phyloP scores from a whole-genome alignment of 2,329 filamentous ascomycete species.

The Phialemonium atrogriseum region DNA sequence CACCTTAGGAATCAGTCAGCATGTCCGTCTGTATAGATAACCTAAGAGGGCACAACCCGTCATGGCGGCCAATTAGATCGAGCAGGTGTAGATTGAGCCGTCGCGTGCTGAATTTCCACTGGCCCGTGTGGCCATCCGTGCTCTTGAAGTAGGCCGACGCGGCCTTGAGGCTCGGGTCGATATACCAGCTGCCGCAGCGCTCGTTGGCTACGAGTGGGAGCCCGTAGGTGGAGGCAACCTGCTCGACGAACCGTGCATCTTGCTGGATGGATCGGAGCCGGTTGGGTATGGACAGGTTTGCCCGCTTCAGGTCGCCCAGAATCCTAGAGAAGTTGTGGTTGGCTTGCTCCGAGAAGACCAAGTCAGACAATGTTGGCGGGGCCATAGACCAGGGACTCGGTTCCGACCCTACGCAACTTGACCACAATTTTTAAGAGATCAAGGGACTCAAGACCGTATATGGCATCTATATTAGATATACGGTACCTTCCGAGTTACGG shows the following conservation, averaged over 20 bases:
- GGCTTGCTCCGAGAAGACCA: conserved; percentile 41
- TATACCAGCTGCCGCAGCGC: conserved; percentile 94
- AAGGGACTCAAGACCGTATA: too few relatives aligned
- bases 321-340: conserved; percentile 61
- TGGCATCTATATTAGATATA: too few relatives aligned
- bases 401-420: background rate
- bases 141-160: conserved; percentile 94
- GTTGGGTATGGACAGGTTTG: conserved; percentile 71
- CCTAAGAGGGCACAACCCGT: too few relatives aligned
- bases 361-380: conserved; percentile 26
- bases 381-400: conserved; percentile 11
- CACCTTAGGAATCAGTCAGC: conserved; percentile 36
- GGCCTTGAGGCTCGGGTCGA: conserved; percentile 53
- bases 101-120: conserved; percentile 84
- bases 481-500: too few relatives aligned
- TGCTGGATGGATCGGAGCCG: conserved; percentile 69
- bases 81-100: conserved; percentile 79
- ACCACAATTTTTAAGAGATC: too few relatives aligned
- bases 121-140: conserved; percentile 85
- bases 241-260: conserved; percentile 67
- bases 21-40: too few relatives aligned
- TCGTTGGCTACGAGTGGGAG: conserved; percentile 85
- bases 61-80: conserved; percentile 52
- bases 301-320: conserved; percentile 64
- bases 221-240: conserved; percentile 44